Conservation (phyloP, 176 grass and related monocot genomes). For the Saccharum spontaneum region DNA sequence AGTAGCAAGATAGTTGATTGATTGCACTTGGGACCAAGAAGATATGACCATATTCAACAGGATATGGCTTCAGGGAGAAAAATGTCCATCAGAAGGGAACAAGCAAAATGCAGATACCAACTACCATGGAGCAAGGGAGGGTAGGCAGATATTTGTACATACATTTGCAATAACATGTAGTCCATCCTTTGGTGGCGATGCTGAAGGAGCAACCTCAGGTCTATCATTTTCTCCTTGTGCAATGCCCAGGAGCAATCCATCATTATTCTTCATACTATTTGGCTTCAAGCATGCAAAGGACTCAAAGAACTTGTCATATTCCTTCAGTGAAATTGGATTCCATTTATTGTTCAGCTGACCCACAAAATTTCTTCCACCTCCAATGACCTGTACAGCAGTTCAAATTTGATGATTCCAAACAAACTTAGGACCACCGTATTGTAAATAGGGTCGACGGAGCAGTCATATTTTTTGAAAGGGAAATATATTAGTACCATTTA, state of each 20-base stretch:
- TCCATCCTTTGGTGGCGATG: conserved; percentile 50
- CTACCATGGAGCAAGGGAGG: neutral
- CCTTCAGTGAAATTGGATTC: conserved; percentile 38
- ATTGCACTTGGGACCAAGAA: conserved; percentile 50
- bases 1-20: conserved; percentile 34
- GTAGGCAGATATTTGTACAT: conserved; percentile 25
- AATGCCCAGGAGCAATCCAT: conserved; percentile 61
- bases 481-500: neutral
- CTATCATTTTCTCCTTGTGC: conserved; percentile 57
- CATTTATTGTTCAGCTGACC: conserved; percentile 74
- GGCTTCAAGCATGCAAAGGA: conserved; percentile 26
- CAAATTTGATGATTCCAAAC: conserved; percentile 17
- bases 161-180: conserved; percentile 67
- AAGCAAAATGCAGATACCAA: conserved; percentile 17
- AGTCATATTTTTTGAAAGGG: neutral
- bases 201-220: conserved; percentile 51
- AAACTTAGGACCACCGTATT: neutral
- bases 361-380: conserved; percentile 55
- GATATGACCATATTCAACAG: conserved; percentile 74
- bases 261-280: conserved; percentile 33
- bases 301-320: conserved; percentile 27
- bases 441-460: neutral
- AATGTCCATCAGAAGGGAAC: conserved; percentile 28
- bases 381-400: conserved; percentile 46
- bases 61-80: conserved; percentile 47